Conservation (phyloP, 1,284 basidiomycete species). For the Meira nashicola region DNA sequence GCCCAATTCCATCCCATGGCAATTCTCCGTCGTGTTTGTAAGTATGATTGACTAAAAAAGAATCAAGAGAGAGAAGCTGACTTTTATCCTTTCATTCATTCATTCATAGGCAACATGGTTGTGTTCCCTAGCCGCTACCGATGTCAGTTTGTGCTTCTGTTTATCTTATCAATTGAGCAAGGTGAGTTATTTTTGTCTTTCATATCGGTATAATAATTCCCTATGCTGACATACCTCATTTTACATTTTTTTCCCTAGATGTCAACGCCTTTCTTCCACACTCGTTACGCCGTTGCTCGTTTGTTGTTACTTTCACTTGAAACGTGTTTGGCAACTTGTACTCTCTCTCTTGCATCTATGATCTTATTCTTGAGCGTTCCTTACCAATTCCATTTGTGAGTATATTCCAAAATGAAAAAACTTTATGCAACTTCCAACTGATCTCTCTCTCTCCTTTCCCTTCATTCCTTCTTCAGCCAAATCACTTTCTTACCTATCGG, state of each 20-base stretch:
- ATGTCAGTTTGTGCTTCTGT: constrained; percentile 9
- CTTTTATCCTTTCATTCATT: not conserved
- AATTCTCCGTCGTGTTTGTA: constrained; percentile 14
- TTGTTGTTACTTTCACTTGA: constrained; percentile 14
- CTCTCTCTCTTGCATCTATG: constrained; percentile 12
- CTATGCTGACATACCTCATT: not conserved
- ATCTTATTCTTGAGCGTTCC: constrained; percentile 13
- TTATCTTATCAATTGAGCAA: constrained; percentile 5
- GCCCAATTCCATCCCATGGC: constrained; percentile 8
- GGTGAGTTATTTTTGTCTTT: not conserved
- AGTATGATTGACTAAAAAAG: not conserved
- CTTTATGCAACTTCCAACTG: not conserved
- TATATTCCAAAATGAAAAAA: not conserved
- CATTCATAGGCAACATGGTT: constrained; percentile 10
- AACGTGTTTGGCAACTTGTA: constrained; percentile 10
- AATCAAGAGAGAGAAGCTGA: not conserved
- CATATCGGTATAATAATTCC: constrained; percentile 1
- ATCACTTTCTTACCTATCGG: constrained; percentile 14
- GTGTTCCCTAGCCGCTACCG: not conserved
- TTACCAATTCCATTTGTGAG: constrained; percentile 7
- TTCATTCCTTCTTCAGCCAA: not conserved
- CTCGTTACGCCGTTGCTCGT: constrained; percentile 13
- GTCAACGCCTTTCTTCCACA: constrained; percentile 10
- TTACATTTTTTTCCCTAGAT: not conserved
- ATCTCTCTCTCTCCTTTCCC: not conserved